A percentile compares a stretch with the other conserved stretches of the same genome.
Conservation (phyloP, 768 basidiomycete species). For the Holtermannia corniformis region DNA sequence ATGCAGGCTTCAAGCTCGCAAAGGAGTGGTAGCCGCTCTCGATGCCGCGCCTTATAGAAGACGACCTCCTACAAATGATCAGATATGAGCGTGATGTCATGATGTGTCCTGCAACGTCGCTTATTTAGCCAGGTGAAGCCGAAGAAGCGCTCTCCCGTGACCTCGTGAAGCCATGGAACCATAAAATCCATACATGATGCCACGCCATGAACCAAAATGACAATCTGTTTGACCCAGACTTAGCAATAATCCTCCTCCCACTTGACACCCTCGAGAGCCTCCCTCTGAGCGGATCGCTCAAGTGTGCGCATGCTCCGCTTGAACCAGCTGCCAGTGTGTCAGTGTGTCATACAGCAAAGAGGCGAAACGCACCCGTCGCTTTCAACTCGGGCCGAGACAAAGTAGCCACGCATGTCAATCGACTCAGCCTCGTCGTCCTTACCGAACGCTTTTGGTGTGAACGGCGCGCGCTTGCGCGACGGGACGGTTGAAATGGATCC, state of each 20-base stretch:
- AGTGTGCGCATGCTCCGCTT: conserved; percentile 20
- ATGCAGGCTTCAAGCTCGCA: conserved; percentile 68
- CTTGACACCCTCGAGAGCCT: conserved; percentile 3
- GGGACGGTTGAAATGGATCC: conserved; percentile 2
- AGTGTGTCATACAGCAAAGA: background rate
- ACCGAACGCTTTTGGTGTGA: background rate
- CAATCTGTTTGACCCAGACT: no score
- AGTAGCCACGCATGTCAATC: background rate
- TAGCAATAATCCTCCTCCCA: no score
- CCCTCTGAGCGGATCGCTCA: conserved; percentile 13
- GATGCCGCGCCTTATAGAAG: no score
- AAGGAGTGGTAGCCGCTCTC: conserved; percentile 95
- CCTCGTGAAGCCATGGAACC: no score
- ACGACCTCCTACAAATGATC: no score
- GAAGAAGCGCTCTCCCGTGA: no score
- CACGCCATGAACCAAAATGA: no score
- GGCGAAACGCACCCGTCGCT: conserved; percentile 24
- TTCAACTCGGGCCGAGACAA: conserved; percentile 12
- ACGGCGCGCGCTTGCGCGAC: conserved; percentile 1
- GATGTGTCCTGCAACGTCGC: no score
- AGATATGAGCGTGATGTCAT: no score
- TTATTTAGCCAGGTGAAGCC: no score
- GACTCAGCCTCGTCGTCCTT: background rate
- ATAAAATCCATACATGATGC: no score
- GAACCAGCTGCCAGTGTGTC: conserved; percentile 14